Conservation (phyloP, 164 flowering plant species). For the Chloranthus sessilifolius region DNA sequence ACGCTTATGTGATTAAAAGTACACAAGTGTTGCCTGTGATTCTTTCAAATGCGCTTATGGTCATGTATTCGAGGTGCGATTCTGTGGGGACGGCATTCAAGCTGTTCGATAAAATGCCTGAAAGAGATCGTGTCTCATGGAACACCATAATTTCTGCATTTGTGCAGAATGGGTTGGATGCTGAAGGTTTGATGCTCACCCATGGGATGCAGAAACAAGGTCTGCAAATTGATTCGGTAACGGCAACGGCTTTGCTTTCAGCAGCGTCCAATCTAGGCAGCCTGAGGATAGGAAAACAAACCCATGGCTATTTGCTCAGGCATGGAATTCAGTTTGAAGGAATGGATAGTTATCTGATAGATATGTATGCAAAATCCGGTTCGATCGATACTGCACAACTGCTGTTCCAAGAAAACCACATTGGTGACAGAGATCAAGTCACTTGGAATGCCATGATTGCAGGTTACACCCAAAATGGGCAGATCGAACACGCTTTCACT, state of each 20-base stretch:
- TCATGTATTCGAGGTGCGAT: slow-evolving; percentile 80
- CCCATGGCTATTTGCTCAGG: slow-evolving; percentile 74
- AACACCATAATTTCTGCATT: slow-evolving; percentile 74
- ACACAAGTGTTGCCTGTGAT: slow-evolving; percentile 24
- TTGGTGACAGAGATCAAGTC: slow-evolving; percentile 53
- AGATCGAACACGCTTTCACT: slow-evolving; percentile 42
- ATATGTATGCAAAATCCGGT: slow-evolving; percentile 93
- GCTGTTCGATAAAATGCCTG: slow-evolving; percentile 58
- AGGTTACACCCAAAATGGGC: slow-evolving; percentile 65
- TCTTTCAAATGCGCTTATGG: slow-evolving; percentile 54
- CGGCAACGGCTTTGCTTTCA: slow-evolving; percentile 69
- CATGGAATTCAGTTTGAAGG: slow-evolving; percentile 69
- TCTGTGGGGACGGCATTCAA: slow-evolving; percentile 41
- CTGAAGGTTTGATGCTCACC: slow-evolving; percentile 78
- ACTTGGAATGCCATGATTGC: slow-evolving; percentile 91
- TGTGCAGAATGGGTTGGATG: slow-evolving; percentile 74
- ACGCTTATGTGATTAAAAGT: slow-evolving; percentile 60
- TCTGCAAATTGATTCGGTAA: slow-evolving; percentile 52
- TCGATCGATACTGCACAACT: slow-evolving; percentile 33
- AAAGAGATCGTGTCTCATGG: slow-evolving; percentile 87
- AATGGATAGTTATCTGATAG: slow-evolving; percentile 76
- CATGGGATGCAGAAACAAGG: slow-evolving; percentile 75
- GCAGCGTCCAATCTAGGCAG: slow-evolving; percentile 77
- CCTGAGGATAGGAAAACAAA: slow-evolving; percentile 58
- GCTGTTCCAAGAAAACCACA: slow-evolving; percentile 32